phyloP scores from a whole-genome alignment of 2,329 filamentous ascomycete species.

The Penicillium olsonii region DNA sequence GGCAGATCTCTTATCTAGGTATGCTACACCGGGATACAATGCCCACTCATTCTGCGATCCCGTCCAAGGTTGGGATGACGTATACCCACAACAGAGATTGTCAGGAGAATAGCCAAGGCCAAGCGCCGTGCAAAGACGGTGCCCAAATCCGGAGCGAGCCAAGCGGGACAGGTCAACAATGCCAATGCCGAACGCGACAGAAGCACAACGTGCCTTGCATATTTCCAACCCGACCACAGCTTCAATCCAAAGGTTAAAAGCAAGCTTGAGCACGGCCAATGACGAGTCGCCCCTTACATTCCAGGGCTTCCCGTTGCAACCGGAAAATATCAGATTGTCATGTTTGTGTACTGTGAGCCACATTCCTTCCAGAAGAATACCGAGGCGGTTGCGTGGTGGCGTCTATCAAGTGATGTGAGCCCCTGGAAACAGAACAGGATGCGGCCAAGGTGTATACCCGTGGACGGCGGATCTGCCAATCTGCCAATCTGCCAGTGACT shows the following conservation, averaged over 20 bases:
- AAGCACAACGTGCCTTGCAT: neutral
- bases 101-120: neutral
- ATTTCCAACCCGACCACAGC: neutral
- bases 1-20: too few species aligned
- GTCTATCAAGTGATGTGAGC: neutral
- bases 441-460: neutral
- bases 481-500: neutral
- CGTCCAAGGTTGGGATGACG: too few species aligned
- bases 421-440: neutral
- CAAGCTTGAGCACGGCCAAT: neutral
- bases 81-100: too few species aligned
- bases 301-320: neutral
- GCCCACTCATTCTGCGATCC: too few species aligned
- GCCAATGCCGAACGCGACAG: constrained; percentile 2
- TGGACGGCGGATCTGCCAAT: neutral
- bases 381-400: neutral
- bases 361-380: constrained; percentile 7
- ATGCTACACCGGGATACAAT: too few species aligned
- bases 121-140: neutral
- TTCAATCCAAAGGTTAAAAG: neutral
- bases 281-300: neutral
- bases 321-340: neutral
- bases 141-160: neutral
- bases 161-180: neutral
- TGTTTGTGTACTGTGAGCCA: neutral